A percentile compares a stretch with the other conserved stretches of the same genome.
Evolutionary conservation across 495 filamentous ascomycete species (phyloP).

Genomic region (Penicillium angulare): DNA sequence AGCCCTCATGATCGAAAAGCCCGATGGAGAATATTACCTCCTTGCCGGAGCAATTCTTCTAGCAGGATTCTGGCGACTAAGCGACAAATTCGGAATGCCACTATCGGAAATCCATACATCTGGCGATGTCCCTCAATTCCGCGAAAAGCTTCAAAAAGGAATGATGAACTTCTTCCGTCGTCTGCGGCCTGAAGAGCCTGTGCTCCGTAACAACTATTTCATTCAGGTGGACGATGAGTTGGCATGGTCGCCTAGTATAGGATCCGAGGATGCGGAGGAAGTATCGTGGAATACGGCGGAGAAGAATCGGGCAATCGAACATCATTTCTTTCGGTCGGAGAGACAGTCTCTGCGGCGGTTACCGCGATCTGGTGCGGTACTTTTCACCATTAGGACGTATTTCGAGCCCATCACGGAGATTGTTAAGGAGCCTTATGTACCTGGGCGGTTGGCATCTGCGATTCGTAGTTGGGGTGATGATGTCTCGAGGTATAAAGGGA

Average conservation of each 20-base stretch:
- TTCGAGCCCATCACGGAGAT: slow-evolving; percentile 69
- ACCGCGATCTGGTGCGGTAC: slow-evolving; percentile 71
- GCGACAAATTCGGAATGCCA: slow-evolving; percentile 83
- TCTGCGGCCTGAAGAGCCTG: slow-evolving; percentile 61
- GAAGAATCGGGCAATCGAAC: slow-evolving; percentile 70
- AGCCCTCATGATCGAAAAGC: slow-evolving; percentile 78
- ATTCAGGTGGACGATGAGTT: slow-evolving; percentile 73
- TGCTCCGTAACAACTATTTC: slow-evolving; percentile 73
- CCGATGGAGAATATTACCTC: slow-evolving; percentile 82
- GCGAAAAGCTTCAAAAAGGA: slow-evolving; percentile 74
- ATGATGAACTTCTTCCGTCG: slow-evolving; percentile 79
- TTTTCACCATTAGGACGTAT: slow-evolving; percentile 79
- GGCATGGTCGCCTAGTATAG: slow-evolving; percentile 73
- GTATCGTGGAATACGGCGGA: slow-evolving; percentile 75
- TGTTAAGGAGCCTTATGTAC: slow-evolving; percentile 66
- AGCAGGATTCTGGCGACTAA: slow-evolving; percentile 83
- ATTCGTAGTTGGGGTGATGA: slow-evolving; percentile 85
- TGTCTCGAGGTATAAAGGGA: slow-evolving; percentile 81
- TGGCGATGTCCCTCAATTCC: slow-evolving; percentile 76
- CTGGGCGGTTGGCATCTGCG: slow-evolving; percentile 68
- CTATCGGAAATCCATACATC: slow-evolving; percentile 81
- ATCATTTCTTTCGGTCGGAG: slow-evolving; percentile 80
- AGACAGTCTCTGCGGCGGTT: slow-evolving; percentile 73
- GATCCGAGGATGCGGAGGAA: slow-evolving; percentile 62
- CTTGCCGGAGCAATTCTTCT: slow-evolving; percentile 77